These are phyloP conservation scores for Boletus vermiculosoides DNA, from an alignment of 768 basidiomycete genomes.

Conservation along the genomic window DNA sequence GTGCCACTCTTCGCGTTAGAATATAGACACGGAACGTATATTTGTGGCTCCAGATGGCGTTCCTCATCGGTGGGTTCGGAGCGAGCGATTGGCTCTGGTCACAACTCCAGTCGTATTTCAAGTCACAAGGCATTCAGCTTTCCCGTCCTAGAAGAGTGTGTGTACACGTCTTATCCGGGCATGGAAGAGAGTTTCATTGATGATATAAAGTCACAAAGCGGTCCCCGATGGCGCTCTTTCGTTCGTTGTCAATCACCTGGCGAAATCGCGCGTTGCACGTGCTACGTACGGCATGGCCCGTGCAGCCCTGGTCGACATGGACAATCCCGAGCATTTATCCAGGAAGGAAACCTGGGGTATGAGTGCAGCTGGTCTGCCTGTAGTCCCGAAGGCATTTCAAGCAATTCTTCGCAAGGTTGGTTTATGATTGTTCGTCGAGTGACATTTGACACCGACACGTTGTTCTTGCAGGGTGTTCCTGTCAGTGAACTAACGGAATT, in stretches of 20 bases:
- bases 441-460: background rate
- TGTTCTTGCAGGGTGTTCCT: conserved; percentile 7
- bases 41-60: conserved; percentile 18
- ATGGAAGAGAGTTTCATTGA: background rate
- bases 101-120: conserved; percentile 37
- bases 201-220: conserved; percentile 34
- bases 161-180: conserved; percentile 30
- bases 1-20: background rate
- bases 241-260: conserved; percentile 41
- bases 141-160: conserved; percentile 46
- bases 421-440: background rate
- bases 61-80: conserved; percentile 52
- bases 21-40: background rate
- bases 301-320: background rate
- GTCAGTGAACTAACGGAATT: conserved; percentile 14
- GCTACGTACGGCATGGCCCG: conserved; percentile 57
- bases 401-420: conserved; percentile 10
- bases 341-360: conserved; percentile 8
- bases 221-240: conserved; percentile 49
- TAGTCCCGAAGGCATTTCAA: conserved; percentile 6
- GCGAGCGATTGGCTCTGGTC: conserved; percentile 46
- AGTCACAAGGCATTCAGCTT: conserved; percentile 36
- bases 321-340: conserved; percentile 8
- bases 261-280: conserved; percentile 43
- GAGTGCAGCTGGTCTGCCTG: background rate